Conservation (phyloP, 495 filamentous ascomycete genomes). For the Talaromyces borbonicus region DNA sequence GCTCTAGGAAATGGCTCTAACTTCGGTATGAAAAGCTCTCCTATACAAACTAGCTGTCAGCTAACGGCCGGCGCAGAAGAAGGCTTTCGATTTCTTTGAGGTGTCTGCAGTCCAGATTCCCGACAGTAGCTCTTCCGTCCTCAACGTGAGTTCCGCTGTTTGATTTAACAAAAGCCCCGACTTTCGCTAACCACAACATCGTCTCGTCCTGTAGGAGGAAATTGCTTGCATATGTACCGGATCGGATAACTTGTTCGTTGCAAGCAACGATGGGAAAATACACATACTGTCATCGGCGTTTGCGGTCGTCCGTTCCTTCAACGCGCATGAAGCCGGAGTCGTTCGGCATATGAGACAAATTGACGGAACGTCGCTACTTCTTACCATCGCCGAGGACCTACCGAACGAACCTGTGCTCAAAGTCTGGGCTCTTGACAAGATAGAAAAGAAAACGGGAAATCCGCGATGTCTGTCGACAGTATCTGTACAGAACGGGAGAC, state of each 20-base stretch:
- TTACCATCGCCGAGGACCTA: slow-evolving; percentile 82
- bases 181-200: not conserved
- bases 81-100: slow-evolving; percentile 99
- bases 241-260: slow-evolving; percentile 84
- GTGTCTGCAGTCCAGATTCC: slow-evolving; percentile 72
- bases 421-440: slow-evolving; percentile 91
- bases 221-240: slow-evolving; percentile 68
- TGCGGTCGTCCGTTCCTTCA: slow-evolving; percentile 79
- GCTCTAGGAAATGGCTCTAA: slow-evolving; percentile 35
- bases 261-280: slow-evolving; percentile 71
- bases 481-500: slow-evolving; percentile 79
- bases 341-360: slow-evolving; percentile 97
- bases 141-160: slow-evolving; percentile 45
- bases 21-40: slow-evolving; percentile 25
- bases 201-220: slow-evolving; percentile 45
- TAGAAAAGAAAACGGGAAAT: slow-evolving; percentile 83
- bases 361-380: slow-evolving; percentile 72
- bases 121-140: slow-evolving; percentile 55
- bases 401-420: slow-evolving; percentile 81
- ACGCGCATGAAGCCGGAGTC: slow-evolving; percentile 64
- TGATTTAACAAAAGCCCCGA: slow-evolving; percentile 23
- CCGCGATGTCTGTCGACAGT: slow-evolving; percentile 80
- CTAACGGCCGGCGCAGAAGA: slow-evolving; percentile 56
- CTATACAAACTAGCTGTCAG: not conserved
- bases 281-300: slow-evolving; percentile 79